A percentile compares a stretch with the other conserved stretches of the same genome.
These are phyloP conservation scores for Didymosphaeria variabile DNA, from an alignment of 2,329 filamentous ascomycete species.

Conservation along the genomic window DNA sequence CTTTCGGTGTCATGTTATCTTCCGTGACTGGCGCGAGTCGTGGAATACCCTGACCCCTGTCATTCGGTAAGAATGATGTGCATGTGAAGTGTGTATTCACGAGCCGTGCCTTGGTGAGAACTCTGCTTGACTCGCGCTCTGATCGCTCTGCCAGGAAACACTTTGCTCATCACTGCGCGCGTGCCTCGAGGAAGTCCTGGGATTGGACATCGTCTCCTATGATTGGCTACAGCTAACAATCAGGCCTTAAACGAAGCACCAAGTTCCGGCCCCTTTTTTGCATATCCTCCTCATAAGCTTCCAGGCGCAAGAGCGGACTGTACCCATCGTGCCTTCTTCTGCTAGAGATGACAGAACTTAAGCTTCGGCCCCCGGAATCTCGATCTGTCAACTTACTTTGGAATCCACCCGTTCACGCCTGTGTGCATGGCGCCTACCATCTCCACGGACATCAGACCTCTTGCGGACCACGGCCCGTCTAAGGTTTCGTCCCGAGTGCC, in stretches of 20 bases:
- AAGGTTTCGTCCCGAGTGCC: neutral
- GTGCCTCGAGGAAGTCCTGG: neutral
- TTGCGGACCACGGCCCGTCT: neutral
- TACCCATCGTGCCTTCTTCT: neutral
- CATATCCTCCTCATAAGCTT: neutral
- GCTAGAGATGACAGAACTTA: neutral
- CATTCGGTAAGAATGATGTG: conserved; percentile 24
- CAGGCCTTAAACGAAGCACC: neutral
- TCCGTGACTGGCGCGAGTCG: neutral
- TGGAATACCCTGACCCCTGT: neutral
- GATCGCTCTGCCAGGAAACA: neutral
- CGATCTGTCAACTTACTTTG: neutral
- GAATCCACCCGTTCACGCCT: neutral
- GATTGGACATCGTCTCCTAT: neutral
- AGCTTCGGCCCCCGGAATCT: neutral
- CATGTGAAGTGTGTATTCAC: conserved; percentile 26
- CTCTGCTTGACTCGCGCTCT: neutral
- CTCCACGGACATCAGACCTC: neutral
- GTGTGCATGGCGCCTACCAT: neutral
- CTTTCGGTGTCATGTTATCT: neutral
- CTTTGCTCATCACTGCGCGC: neutral
- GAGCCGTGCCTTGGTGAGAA: conserved; percentile 1
- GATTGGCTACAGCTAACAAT: neutral
- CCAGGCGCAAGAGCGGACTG: neutral
- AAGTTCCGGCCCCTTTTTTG: neutral